Conservation (phyloP, 768 basidiomycete genomes). For the Pisolithus sp. region DNA sequence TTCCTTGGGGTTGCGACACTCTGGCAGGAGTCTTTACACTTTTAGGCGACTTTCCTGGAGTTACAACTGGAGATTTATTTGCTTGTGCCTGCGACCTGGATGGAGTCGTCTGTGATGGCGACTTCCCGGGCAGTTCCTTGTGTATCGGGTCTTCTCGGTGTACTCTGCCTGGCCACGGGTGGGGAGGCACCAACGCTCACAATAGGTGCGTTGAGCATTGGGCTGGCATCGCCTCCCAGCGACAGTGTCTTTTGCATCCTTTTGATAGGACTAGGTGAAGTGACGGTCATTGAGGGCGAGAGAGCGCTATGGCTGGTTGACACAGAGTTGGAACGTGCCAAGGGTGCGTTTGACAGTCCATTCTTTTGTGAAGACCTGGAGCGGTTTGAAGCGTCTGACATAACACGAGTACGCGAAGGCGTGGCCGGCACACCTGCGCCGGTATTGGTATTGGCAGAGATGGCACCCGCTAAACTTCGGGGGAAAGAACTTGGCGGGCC, state of each 20-base stretch:
- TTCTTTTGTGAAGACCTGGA: conserved; percentile 21
- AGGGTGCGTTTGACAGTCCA: conserved; percentile 10
- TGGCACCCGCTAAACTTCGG: conserved; percentile 10
- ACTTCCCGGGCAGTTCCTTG: conserved; percentile 14
- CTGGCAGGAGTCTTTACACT: conserved; percentile 16
- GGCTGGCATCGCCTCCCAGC: conserved; percentile 7
- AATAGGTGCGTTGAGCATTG: conserved; percentile 16
- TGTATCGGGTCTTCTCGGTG: conserved; percentile 8
- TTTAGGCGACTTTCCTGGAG: conserved; percentile 20
- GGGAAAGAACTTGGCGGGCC: conserved; percentile 24
- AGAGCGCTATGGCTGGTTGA: conserved; percentile 15
- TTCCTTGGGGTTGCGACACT: conserved; percentile 14
- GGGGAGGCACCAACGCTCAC: conserved; percentile 4
- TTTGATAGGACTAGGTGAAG: conserved; percentile 35
- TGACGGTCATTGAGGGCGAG: conserved; percentile 34
- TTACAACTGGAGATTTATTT: conserved; percentile 14
- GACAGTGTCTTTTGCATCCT: conserved; percentile 24
- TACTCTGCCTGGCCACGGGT: conserved; percentile 9
- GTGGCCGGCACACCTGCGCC: conserved; percentile 24
- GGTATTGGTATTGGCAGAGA: conserved; percentile 11
- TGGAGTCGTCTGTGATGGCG: conserved; percentile 14
- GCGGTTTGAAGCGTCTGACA: conserved; percentile 34
- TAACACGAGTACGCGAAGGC: conserved; percentile 37
- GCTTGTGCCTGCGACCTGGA: conserved; percentile 10
- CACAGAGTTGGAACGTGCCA: conserved; percentile 19